phyloP scores from a whole-genome alignment of 2,329 filamentous ascomycete genomes.

The Alternaria consortialis region DNA sequence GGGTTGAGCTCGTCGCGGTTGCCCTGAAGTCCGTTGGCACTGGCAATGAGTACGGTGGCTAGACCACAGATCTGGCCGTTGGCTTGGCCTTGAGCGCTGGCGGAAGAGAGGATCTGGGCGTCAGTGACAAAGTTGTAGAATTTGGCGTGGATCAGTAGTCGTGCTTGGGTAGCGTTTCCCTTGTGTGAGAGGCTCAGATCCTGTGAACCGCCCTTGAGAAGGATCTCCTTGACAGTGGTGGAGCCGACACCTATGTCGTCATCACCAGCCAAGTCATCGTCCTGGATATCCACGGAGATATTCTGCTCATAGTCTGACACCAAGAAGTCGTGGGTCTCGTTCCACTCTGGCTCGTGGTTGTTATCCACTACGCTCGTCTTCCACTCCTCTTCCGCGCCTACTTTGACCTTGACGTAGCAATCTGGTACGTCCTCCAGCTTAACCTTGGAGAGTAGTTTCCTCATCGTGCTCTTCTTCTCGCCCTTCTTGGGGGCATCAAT shows the following conservation, averaged over 20 bases:
- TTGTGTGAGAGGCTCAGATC: slow-evolving; percentile 53
- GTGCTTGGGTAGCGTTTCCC: slow-evolving; percentile 49
- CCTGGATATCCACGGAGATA: slow-evolving; percentile 55
- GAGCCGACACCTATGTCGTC: slow-evolving; percentile 57
- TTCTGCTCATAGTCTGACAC: slow-evolving; percentile 57
- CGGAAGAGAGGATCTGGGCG: slow-evolving; percentile 41
- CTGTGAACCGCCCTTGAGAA: slow-evolving; percentile 55
- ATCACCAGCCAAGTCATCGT: slow-evolving; percentile 55
- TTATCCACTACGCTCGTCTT: slow-evolving; percentile 56
- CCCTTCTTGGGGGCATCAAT: slow-evolving; percentile 51
- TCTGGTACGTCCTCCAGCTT: slow-evolving; percentile 57
- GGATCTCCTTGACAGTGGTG: slow-evolving; percentile 54
- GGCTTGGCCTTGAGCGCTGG: slow-evolving; percentile 30
- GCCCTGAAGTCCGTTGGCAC: slow-evolving; percentile 55
- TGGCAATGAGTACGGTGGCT: slow-evolving; percentile 56
- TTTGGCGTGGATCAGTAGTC: slow-evolving; percentile 50
- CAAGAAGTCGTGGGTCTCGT: slow-evolving; percentile 60
- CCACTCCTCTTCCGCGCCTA: slow-evolving; percentile 58
- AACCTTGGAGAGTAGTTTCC: slow-evolving; percentile 55
- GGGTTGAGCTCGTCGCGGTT: slow-evolving; percentile 57
- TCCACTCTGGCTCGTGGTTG: slow-evolving; percentile 56
- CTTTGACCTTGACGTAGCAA: slow-evolving; percentile 56
- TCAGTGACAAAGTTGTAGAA: slow-evolving; percentile 56
- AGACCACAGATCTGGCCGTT: slow-evolving; percentile 52
- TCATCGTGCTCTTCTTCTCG: slow-evolving; percentile 47